Evolutionary conservation across 345 rosid species (phyloP), one percentile per base, ranked within the genome.

Genomic region (Atalantia buxifolia): DNA sequence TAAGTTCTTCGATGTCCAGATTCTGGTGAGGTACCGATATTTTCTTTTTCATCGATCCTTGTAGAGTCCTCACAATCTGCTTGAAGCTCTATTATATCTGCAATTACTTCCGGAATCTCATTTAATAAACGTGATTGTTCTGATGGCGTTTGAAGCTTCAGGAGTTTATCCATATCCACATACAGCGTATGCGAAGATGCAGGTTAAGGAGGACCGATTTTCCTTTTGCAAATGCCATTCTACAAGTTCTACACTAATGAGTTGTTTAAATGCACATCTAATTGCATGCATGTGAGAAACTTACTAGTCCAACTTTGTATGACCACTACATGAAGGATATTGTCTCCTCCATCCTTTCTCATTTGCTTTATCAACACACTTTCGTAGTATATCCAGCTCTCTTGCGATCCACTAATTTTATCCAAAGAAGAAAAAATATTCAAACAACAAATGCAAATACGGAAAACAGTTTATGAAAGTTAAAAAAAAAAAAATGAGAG

Each of bases 291-390:
- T 4, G 6, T 9, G 48, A 22, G 45, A 72, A 31, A 72, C n/a
- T 35, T 50, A 28, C 53, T 53, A 55, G 28, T 21, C 56, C 31
- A 64, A 55, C 38, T 5, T 28, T 38, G 61, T 12, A 35, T n/a
- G 76, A 36, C 2, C 8, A 59, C 13, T 40, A 61, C 65, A 50
- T 40, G 71, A 86, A 88, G 94, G 94, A 90, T 90, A 88, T 90
- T 90, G 88, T 88, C 83, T 88, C 76, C 90, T 86, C 88, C 92
- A 85, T 72, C 94, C 94, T 81, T 88, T 90, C 82, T 88, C 90
- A 68, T 84, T 88, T 25, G 92, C 90, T 56, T 77, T 83, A 45
- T 85, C 73, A 74, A 87, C 82, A 25, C 70, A 74, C 31, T 72
- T 67, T 85, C 79, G 83, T 40, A 88, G 78, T 24, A 36, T 64